These are phyloP conservation scores for Gymnopilus junonius DNA, from an alignment of 768 basidiomycete species.

Conservation along the genomic window DNA sequence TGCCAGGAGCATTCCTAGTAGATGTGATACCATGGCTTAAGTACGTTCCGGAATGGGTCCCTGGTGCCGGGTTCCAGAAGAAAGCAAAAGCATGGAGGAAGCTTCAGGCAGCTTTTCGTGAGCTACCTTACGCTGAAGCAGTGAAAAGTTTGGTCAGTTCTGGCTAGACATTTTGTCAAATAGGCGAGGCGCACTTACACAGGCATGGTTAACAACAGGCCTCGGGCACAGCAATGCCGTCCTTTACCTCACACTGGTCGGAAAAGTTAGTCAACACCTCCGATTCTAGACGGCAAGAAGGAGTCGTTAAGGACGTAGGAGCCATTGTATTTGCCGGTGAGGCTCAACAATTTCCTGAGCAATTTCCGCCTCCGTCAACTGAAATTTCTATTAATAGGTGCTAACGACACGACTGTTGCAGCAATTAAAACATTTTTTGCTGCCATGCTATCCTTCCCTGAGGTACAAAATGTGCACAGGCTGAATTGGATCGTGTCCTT, in stretches of 20 bases:
- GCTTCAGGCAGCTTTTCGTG: conserved; percentile 35
- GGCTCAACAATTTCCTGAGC: background rate
- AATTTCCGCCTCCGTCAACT: background rate
- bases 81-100: conserved; percentile 50
- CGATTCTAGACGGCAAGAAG: conserved; percentile 17
- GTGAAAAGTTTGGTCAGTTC: conserved; percentile 23
- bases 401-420: conserved; percentile 6
- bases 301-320: conserved; percentile 38
- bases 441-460: conserved; percentile 5
- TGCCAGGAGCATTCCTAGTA: conserved; percentile 48
- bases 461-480: conserved; percentile 10
- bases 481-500: conserved; percentile 9
- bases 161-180: background rate
- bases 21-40: conserved; percentile 43
- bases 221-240: conserved; percentile 17
- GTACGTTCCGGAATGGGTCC: conserved; percentile 59
- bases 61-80: conserved; percentile 60
- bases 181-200: background rate
- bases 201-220: conserved; percentile 5
- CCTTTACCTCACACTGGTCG: conserved; percentile 24
- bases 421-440: conserved; percentile 1
- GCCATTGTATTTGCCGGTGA: conserved; percentile 37
- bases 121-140: conserved; percentile 8
- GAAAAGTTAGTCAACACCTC: conserved; percentile 18
- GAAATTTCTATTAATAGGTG: background rate